Evolutionary conservation across 768 basidiomycete species (phyloP).

Genomic region (Kwoniella mangroviensis): DNA sequence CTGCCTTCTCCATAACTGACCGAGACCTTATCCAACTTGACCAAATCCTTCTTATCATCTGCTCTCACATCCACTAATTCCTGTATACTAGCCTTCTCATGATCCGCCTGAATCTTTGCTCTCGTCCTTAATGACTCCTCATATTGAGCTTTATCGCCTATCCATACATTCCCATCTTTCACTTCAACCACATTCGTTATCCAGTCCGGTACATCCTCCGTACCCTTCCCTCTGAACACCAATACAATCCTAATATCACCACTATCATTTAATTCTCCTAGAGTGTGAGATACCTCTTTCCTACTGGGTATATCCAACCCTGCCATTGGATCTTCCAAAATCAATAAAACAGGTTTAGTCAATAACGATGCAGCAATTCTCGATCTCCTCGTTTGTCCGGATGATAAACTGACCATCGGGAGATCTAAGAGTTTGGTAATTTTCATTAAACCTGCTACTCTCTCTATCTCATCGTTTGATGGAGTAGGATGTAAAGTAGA

Average conservation of each 20-base stretch:
- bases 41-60: constrained; percentile 46
- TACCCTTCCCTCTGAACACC: constrained; percentile 52
- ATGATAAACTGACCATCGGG: constrained; percentile 81
- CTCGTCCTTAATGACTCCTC: constrained; percentile 4
- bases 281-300: constrained; percentile 44
- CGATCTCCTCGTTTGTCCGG: constrained; percentile 88
- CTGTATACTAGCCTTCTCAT: constrained; percentile 3
- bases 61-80: not conserved
- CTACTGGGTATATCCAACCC: constrained; percentile 54
- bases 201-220: constrained; percentile 50
- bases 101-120: not conserved
- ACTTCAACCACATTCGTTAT: constrained; percentile 54
- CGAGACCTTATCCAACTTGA: constrained; percentile 69
- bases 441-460: constrained; percentile 65
- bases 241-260: constrained; percentile 45
- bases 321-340: constrained; percentile 82
- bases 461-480: constrained; percentile 60
- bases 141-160: constrained; percentile 63
- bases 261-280: constrained; percentile 47
- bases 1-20: constrained; percentile 73
- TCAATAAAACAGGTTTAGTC: constrained; percentile 69
- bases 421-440: constrained; percentile 73
- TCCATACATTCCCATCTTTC: constrained; percentile 60
- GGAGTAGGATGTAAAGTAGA: constrained; percentile 35
- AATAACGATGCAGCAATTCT: constrained; percentile 79